Percentiles rank a stretch among this genome's conserved stretches.
phyloP scores from a whole-genome alignment of 2,329 filamentous ascomycete genomes.

The Gremmenia infestans region DNA sequence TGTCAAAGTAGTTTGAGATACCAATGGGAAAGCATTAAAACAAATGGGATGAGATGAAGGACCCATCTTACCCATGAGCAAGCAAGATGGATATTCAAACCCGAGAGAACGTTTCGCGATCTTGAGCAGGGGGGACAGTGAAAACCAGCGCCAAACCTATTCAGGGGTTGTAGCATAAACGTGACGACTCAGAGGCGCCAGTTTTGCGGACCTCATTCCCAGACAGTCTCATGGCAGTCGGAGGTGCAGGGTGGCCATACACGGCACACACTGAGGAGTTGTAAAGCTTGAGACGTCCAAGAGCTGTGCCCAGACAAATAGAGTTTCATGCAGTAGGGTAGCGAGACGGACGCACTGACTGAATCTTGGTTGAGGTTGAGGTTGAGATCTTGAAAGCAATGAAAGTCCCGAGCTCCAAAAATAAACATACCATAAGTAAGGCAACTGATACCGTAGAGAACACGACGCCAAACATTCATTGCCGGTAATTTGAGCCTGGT shows the following conservation, averaged over 20 bases:
- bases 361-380: too few relatives aligned
- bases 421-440: neutral
- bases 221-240: slow-evolving; percentile 26
- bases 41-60: slow-evolving; percentile 22
- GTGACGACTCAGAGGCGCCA: slow-evolving; percentile 4
- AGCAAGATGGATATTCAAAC: slow-evolving; percentile 4
- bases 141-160: neutral
- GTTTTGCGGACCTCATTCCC: slow-evolving; percentile 11
- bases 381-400: too few relatives aligned
- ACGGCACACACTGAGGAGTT: slow-evolving; percentile 8
- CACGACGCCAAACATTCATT: slow-evolving; percentile 11
- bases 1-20: slow-evolving; percentile 5
- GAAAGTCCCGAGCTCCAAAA: too few relatives aligned
- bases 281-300: slow-evolving; percentile 6
- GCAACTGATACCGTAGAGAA: too few relatives aligned
- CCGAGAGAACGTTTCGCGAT: slow-evolving; percentile 19
- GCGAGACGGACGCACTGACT: too few relatives aligned
- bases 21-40: slow-evolving; percentile 10
- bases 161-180: slow-evolving; percentile 3
- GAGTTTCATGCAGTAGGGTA: neutral
- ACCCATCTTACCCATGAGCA: slow-evolving; percentile 8
- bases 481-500: neutral
- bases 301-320: neutral
- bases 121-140: slow-evolving; percentile 4
- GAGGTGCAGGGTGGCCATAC: slow-evolving; percentile 19